These are phyloP conservation scores for Ensete glaucum DNA, from an alignment of 176 grass and related monocot species.

Conservation along the genomic window DNA sequence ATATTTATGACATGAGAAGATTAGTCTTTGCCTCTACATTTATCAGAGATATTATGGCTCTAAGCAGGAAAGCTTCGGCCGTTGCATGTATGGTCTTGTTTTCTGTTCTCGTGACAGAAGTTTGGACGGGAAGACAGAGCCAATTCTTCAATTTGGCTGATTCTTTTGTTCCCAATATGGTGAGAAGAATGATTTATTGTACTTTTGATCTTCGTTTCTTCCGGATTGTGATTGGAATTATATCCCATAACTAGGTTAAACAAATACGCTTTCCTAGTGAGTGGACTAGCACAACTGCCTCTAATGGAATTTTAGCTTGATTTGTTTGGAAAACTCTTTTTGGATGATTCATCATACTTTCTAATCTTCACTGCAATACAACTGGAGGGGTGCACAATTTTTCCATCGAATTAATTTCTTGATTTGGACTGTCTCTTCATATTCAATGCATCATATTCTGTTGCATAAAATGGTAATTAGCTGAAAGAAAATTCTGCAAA, in stretches of 20 bases:
- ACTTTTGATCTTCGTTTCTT: neutral
- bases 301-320: too few relatives aligned
- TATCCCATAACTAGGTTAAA: too few relatives aligned
- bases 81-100: neutral
- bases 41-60: neutral
- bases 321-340: neutral
- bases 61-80: neutral
- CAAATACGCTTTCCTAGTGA: too few relatives aligned
- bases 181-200: neutral
- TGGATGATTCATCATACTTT: neutral
- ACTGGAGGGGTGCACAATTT: neutral
- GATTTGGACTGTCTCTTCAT: neutral
- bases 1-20: neutral
- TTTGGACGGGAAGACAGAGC: neutral
- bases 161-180: neutral
- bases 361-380: neutral
- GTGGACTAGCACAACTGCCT: too few relatives aligned
- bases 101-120: neutral
- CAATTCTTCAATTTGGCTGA: neutral
- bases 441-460: neutral
- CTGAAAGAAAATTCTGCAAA: neutral
- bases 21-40: neutral
- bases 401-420: too few relatives aligned
- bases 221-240: too few relatives aligned
- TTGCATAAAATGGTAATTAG: neutral